These are phyloP conservation scores for Rachicladosporium sp. DNA, from an alignment of 2,329 filamentous ascomycete species.

Conservation along the genomic window DNA sequence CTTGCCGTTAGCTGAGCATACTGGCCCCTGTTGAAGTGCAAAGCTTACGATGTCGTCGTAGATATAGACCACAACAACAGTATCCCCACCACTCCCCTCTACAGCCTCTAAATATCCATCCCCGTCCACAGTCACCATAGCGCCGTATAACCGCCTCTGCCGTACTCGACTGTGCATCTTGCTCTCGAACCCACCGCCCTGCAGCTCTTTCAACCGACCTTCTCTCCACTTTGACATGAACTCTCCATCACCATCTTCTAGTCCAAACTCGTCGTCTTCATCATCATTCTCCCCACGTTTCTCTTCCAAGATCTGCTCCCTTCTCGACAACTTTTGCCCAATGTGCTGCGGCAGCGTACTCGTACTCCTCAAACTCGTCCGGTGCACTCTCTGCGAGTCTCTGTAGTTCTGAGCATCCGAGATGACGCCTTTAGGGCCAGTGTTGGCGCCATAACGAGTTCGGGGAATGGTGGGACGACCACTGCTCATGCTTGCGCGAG, in stretches of 20 bases:
- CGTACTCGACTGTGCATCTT: constrained; percentile 32
- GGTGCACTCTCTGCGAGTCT: constrained; percentile 19
- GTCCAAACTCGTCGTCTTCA: constrained; percentile 36
- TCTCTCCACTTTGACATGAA: constrained; percentile 83
- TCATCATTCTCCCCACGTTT: constrained; percentile 24
- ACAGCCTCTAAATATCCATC: constrained; percentile 91
- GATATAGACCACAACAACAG: constrained; percentile 83
- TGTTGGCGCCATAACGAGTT: constrained; percentile 56
- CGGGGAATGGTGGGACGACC: constrained; percentile 37
- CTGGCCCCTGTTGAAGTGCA: neutral
- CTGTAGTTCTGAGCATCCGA: constrained; percentile 67
- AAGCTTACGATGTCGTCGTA: constrained; percentile 68
- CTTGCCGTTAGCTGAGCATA: no score
- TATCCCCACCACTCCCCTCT: constrained; percentile 72
- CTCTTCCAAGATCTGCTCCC: constrained; percentile 1
- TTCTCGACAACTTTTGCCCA: neutral
- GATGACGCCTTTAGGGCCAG: constrained; percentile 78
- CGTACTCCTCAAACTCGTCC: constrained; percentile 15
- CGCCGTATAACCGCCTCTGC: constrained; percentile 61
- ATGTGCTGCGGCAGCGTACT: constrained; percentile 8
- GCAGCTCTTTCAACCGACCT: constrained; percentile 62
- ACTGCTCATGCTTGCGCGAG: constrained; percentile 31
- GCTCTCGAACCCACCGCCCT: constrained; percentile 50
- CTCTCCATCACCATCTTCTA: constrained; percentile 57
- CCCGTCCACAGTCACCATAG: constrained; percentile 73